These are phyloP conservation scores for Hibiscus tridactylites DNA, from an alignment of 345 rosid species.

Conservation along the genomic window DNA sequence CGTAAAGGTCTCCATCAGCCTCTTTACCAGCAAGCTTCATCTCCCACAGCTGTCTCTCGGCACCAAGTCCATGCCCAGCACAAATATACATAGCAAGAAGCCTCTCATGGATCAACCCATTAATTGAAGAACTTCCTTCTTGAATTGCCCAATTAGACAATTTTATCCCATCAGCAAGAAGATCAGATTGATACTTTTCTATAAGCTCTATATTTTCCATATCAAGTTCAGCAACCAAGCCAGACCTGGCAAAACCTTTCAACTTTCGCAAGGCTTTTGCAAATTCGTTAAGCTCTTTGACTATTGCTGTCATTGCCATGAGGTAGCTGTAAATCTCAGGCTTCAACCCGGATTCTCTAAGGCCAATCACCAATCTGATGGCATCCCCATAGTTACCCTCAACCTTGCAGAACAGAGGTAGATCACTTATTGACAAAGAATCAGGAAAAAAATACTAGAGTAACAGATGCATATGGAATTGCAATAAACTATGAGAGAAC, in stretches of 20 bases:
- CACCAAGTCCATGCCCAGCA: constrained; percentile 74
- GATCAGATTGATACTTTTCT: constrained; percentile 63
- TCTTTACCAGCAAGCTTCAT: constrained; percentile 83
- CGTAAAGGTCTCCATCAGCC: constrained; percentile 71
- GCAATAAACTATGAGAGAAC: neutral
- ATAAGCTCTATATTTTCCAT: constrained; percentile 38
- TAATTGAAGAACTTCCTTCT: constrained; percentile 48
- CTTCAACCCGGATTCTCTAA: constrained; percentile 63
- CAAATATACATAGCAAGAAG: constrained; percentile 92
- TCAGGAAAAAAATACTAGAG: neutral
- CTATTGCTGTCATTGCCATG: constrained; percentile 87
- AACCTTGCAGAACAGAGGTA: constrained; percentile 33
- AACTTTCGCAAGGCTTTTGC: constrained; percentile 67
- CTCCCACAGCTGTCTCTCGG: constrained; percentile 86
- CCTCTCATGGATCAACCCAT: constrained; percentile 68
- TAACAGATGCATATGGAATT: neutral
- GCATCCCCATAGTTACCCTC: constrained; percentile 77
- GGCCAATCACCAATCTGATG: constrained; percentile 50
- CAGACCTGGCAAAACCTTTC: constrained; percentile 50
- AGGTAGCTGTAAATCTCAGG: constrained; percentile 85
- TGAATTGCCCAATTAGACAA: constrained; percentile 69
- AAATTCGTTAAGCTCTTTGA: constrained; percentile 77
- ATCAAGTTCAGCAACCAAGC: constrained; percentile 55
- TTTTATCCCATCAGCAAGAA: constrained; percentile 48
- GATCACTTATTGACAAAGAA: constrained; percentile 3